A percentile compares a stretch with the other conserved stretches of the same genome.
phyloP scores from a whole-genome alignment of 192 early-diverging fungal genomes.

The Coemansia furcata region DNA sequence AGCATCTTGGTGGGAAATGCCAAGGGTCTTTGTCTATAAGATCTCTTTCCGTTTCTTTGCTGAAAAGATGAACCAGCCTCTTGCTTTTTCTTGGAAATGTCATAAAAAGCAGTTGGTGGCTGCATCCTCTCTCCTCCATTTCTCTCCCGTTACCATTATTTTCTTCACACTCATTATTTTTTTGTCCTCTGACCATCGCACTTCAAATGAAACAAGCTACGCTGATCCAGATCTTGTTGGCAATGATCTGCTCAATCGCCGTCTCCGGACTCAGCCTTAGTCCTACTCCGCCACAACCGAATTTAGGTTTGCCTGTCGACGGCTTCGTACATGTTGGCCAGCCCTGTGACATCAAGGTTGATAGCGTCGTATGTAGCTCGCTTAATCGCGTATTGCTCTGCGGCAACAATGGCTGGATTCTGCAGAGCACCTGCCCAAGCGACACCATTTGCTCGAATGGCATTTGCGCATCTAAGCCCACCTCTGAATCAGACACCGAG shows the following conservation, averaged over 20 bases:
- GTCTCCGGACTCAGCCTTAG: neutral
- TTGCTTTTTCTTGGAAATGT: neutral
- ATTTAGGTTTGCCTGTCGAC: neutral
- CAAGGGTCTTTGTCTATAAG: too few species aligned
- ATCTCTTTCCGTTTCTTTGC: too few species aligned
- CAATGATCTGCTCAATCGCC: neutral
- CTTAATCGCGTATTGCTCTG: neutral
- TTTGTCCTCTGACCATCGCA: neutral
- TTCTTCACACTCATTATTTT: neutral
- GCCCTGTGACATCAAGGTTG: neutral
- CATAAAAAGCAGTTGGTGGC: neutral
- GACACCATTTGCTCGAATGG: neutral
- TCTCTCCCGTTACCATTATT: neutral
- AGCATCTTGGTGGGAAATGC: neutral
- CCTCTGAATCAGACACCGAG: neutral
- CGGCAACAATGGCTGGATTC: slow-evolving; percentile 6
- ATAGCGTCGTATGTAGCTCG: neutral
- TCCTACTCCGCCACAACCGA: neutral
- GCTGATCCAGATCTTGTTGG: slow-evolving; percentile 3
- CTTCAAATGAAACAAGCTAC: neutral
- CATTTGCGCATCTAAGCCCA: neutral
- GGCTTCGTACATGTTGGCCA: neutral
- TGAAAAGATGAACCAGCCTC: neutral
- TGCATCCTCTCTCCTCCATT: neutral
- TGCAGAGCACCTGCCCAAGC: neutral